phyloP scores from a whole-genome alignment of 495 filamentous ascomycete species.

The Penicillium cinerascens region DNA sequence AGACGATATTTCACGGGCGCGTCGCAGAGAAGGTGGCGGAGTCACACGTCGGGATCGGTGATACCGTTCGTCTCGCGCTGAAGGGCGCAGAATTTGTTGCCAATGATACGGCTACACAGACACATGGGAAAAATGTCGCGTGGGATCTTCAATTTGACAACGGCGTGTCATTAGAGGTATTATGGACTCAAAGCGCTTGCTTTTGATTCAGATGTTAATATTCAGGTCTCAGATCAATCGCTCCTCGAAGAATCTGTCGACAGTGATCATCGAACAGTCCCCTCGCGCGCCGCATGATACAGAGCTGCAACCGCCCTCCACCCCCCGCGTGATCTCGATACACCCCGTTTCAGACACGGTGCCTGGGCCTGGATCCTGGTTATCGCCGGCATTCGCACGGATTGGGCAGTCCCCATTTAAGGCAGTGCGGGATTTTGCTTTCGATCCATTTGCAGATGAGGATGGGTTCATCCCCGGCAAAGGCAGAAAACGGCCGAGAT shows the following conservation, averaged over 20 bases:
- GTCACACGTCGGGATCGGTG: constrained; percentile 67
- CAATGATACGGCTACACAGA: constrained; percentile 42
- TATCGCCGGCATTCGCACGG: constrained; percentile 75
- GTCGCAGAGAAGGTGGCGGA: constrained; percentile 67
- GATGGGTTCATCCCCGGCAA: constrained; percentile 60
- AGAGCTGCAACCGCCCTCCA: constrained; percentile 23
- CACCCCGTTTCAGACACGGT: constrained; percentile 1
- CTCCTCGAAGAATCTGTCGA: constrained; percentile 27
- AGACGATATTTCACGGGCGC: constrained; percentile 69
- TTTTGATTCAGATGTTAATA: neutral
- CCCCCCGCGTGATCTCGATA: constrained; percentile 17
- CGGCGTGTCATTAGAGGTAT: constrained; percentile 59
- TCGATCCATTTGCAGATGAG: constrained; percentile 69
- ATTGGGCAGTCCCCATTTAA: constrained; percentile 59
- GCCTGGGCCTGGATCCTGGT: constrained; percentile 38
- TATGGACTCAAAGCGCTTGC: neutral
- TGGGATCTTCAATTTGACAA: constrained; percentile 67
- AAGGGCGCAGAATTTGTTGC: constrained; percentile 59
- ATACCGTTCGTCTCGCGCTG: constrained; percentile 66
- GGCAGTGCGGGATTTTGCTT: constrained; percentile 52
- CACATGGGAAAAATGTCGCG: constrained; percentile 66
- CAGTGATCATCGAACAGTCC: constrained; percentile 48
- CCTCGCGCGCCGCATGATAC: constrained; percentile 18
- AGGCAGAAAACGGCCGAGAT: constrained; percentile 68
- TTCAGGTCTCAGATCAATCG: constrained; percentile 30